These are phyloP conservation scores for Papiliotrema terrestris DNA, from an alignment of 1,284 basidiomycete species.

Conservation along the genomic window DNA sequence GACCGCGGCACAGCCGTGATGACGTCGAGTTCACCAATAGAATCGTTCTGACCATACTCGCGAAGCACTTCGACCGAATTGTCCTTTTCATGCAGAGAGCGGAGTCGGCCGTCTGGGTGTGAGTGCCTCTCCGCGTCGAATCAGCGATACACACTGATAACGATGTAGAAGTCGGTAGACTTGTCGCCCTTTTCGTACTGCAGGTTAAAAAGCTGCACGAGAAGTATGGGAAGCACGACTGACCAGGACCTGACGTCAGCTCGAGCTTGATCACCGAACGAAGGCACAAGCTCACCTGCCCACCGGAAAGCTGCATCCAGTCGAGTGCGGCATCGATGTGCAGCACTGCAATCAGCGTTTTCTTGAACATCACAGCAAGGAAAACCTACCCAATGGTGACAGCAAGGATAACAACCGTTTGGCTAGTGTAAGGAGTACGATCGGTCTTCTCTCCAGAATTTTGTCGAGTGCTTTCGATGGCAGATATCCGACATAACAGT, in stretches of 20 bases:
- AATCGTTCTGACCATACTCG: slow-evolving; percentile 86
- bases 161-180: slow-evolving; percentile 93
- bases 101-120: slow-evolving; percentile 69
- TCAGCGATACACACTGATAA: slow-evolving; percentile 60
- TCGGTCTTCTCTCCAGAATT: slow-evolving; percentile 87
- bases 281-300: slow-evolving; percentile 52
- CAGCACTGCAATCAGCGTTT: slow-evolving; percentile 59
- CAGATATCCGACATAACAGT: slow-evolving; percentile 93
- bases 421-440: slow-evolving; percentile 92
- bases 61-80: slow-evolving; percentile 76
- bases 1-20: slow-evolving; percentile 86
- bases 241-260: slow-evolving; percentile 8
- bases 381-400: slow-evolving; percentile 71
- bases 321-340: slow-evolving; percentile 97
- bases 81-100: slow-evolving; percentile 64
- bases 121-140: not conserved
- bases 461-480: slow-evolving; percentile 83
- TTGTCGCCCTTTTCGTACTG: slow-evolving; percentile 89
- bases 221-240: not conserved
- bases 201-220: slow-evolving; percentile 52
- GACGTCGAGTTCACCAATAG: slow-evolving; percentile 82
- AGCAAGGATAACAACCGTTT: slow-evolving; percentile 91
- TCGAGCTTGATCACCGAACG: not conserved
- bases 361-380: slow-evolving; percentile 13
- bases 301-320: slow-evolving; percentile 95